Evolutionary conservation across 768 basidiomycete genomes (phyloP).

Genomic region (Leccinum barrowsii): DNA sequence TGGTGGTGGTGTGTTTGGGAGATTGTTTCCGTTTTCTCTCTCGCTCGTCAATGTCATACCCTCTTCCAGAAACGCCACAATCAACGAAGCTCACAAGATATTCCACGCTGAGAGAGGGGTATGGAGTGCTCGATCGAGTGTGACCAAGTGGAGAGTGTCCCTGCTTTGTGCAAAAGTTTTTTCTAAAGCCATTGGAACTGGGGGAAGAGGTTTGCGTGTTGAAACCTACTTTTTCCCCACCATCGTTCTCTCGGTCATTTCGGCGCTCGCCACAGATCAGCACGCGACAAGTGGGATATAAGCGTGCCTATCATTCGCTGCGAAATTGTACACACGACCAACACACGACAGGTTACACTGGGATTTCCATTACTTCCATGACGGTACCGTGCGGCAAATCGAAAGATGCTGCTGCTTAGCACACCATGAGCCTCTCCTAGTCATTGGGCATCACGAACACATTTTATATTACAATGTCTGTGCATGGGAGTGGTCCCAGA

Average conservation of each 20-base stretch:
- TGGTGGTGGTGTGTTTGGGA: background rate
- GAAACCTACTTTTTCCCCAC: background rate
- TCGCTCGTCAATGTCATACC: background rate
- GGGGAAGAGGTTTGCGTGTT: background rate
- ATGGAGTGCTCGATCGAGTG: background rate
- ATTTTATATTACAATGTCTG: background rate
- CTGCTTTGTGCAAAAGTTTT: background rate
- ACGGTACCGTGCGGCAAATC: background rate
- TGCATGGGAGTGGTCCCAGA: background rate
- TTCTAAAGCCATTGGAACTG: background rate
- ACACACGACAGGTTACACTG: background rate
- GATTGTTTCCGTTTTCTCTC: slow-evolving; percentile 1
- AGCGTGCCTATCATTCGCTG: background rate
- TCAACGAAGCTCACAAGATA: background rate
- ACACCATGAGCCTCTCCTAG: background rate
- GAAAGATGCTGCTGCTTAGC: background rate
- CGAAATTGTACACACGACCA: background rate
- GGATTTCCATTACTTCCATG: background rate
- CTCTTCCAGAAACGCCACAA: background rate
- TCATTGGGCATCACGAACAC: background rate
- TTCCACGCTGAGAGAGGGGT: background rate
- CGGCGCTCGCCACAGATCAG: background rate
- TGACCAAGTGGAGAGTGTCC: background rate
- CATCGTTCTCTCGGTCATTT: slow-evolving; percentile 4
- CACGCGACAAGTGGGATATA: background rate